phyloP scores from a whole-genome alignment of 2,329 filamentous ascomycete genomes.

The Aspergillus sp. region DNA sequence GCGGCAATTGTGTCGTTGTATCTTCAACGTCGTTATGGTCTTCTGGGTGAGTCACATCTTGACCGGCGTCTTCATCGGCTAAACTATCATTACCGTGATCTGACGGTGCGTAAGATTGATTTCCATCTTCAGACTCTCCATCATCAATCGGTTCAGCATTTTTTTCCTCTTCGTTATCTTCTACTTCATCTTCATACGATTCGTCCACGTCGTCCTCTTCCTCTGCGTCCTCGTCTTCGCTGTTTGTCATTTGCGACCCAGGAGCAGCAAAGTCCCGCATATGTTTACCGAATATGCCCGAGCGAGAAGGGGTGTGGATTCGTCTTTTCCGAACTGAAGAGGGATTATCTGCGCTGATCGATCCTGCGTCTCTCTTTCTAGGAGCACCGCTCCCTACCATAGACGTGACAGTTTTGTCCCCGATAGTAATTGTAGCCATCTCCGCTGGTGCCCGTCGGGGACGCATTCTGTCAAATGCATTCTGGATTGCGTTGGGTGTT shows the following conservation, averaged over 20 bases:
- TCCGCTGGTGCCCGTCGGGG: slow-evolving; percentile 62
- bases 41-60: background rate
- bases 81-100: slow-evolving; percentile 19
- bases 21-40: slow-evolving; percentile 8
- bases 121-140: slow-evolving; percentile 13
- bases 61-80: slow-evolving; percentile 1
- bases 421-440: slow-evolving; percentile 73
- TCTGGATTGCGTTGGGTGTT: slow-evolving; percentile 53
- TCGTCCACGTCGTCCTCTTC: slow-evolving; percentile 27
- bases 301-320: slow-evolving; percentile 37
- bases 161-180: slow-evolving; percentile 15
- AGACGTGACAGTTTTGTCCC: slow-evolving; percentile 64
- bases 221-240: slow-evolving; percentile 26
- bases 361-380: slow-evolving; percentile 34
- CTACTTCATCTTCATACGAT: slow-evolving; percentile 22
- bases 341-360: slow-evolving; percentile 18
- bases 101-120: slow-evolving; percentile 8
- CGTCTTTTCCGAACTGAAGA: slow-evolving; percentile 39
- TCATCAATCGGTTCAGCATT: slow-evolving; percentile 13
- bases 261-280: slow-evolving; percentile 57
- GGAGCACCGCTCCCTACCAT: slow-evolving; percentile 59
- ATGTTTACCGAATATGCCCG: slow-evolving; percentile 45
- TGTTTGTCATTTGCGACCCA: slow-evolving; percentile 39
- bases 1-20: slow-evolving; percentile 2
- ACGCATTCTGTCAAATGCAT: slow-evolving; percentile 65